These are phyloP conservation scores for Xanthoconium stramineum DNA, from an alignment of 768 basidiomycete species.

Conservation along the genomic window DNA sequence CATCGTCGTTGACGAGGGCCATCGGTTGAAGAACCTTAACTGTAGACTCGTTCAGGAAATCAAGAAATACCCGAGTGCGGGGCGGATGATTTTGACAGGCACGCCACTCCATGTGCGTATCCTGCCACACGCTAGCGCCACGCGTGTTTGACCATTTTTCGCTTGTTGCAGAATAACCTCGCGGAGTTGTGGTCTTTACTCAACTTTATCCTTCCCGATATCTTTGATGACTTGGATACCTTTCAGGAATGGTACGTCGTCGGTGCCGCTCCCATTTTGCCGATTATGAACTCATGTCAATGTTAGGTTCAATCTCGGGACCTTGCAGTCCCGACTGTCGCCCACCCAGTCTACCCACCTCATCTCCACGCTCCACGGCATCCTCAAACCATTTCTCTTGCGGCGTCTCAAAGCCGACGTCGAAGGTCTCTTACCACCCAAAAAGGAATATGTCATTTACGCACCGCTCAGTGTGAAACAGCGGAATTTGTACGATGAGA, in stretches of 20 bases:
- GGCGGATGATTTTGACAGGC: constrained; percentile 91
- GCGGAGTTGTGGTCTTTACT: constrained; percentile 93
- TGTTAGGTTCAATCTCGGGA: constrained; percentile 68
- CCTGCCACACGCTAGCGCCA: neutral
- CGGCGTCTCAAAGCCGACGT: constrained; percentile 92
- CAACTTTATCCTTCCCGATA: constrained; percentile 92
- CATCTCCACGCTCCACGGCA: constrained; percentile 78
- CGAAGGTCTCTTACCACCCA: constrained; percentile 72
- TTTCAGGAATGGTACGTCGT: constrained; percentile 81
- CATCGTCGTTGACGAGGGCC: constrained; percentile 95
- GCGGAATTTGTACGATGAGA: constrained; percentile 78
- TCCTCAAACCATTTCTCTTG: constrained; percentile 93
- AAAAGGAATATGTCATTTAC: constrained; percentile 93
- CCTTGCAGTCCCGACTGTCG: constrained; percentile 54
- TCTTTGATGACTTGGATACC: constrained; percentile 84
- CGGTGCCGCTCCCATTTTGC: neutral
- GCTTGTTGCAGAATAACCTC: constrained; percentile 80
- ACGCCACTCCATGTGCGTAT: constrained; percentile 86
- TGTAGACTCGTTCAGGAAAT: constrained; percentile 89
- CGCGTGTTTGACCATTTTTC: neutral
- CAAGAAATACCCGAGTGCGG: constrained; percentile 79
- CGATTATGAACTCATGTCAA: constrained; percentile 4
- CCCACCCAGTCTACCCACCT: constrained; percentile 60
- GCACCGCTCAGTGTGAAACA: constrained; percentile 84
- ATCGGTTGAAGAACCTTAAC: constrained; percentile 91